phyloP scores from a whole-genome alignment of 192 early-diverging fungal genomes.

The Phycomyces blakesleeanus region DNA sequence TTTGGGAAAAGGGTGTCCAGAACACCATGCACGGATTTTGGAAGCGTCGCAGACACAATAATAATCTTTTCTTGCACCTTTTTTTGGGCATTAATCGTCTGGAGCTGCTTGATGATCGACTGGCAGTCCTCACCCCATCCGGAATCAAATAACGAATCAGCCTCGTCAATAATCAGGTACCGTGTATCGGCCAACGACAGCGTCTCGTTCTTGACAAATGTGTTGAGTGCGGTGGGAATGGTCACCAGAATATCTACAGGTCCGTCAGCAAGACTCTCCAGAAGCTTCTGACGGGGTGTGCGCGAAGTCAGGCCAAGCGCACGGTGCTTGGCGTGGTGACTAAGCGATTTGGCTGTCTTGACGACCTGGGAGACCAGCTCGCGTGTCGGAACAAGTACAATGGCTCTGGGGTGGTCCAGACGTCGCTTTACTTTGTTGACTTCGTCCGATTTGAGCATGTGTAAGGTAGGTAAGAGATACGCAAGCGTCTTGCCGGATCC shows the following conservation, averaged over 20 bases:
- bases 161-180: constrained; percentile 88
- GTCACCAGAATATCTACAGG: constrained; percentile 84
- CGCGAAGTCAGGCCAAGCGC: constrained; percentile 57
- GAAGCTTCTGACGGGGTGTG: constrained; percentile 41
- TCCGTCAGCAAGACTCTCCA: constrained; percentile 43
- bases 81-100: constrained; percentile 38
- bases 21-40: constrained; percentile 59
- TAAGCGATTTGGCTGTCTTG: constrained; percentile 63
- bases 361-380: constrained; percentile 83
- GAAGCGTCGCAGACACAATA: constrained; percentile 70
- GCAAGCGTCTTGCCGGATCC: constrained; percentile 92
- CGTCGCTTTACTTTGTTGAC: constrained; percentile 55
- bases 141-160: constrained; percentile 87
- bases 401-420: constrained; percentile 72
- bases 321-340: constrained; percentile 67
- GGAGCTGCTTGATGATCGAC: constrained; percentile 48
- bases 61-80: constrained; percentile 47
- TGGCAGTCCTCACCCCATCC: constrained; percentile 69
- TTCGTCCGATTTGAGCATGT: constrained; percentile 68
- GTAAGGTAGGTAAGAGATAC: constrained; percentile 77
- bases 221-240: constrained; percentile 73
- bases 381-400: constrained; percentile 85
- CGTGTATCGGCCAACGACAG: constrained; percentile 61
- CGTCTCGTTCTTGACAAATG: constrained; percentile 46
- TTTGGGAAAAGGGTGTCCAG: constrained; percentile 52